Conservation (phyloP, 2,329 filamentous ascomycete species). For the Aspergillus cejpii region DNA sequence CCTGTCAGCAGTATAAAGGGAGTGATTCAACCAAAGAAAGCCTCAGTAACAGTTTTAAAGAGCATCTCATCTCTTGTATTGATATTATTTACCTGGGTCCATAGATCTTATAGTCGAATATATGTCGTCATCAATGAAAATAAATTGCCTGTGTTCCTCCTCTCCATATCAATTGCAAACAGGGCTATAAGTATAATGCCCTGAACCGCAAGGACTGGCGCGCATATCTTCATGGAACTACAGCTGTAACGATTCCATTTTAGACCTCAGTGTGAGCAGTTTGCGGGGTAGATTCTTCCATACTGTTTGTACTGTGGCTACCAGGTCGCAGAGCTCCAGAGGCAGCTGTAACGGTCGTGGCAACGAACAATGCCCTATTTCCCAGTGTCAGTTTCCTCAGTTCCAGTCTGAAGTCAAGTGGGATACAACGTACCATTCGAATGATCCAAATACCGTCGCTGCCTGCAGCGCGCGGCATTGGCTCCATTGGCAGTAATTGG, state of each 20-base stretch:
- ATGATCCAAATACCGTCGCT: slow-evolving; percentile 43
- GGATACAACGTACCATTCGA: slow-evolving; percentile 40
- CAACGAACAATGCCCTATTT: slow-evolving; percentile 40
- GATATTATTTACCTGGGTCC: too few relatives aligned
- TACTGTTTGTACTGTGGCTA: slow-evolving; percentile 17
- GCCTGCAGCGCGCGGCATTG: slow-evolving; percentile 56
- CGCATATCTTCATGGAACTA: neutral
- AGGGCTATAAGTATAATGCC: too few relatives aligned
- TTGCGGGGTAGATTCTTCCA: slow-evolving; percentile 21
- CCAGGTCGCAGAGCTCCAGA: slow-evolving; percentile 43
- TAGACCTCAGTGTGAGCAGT: slow-evolving; percentile 14
- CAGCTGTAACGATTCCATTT: neutral
- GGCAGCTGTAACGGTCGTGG: slow-evolving; percentile 45
- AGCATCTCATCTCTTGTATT: too few relatives aligned
- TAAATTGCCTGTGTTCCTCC: too few relatives aligned
- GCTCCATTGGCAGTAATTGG: slow-evolving; percentile 48
- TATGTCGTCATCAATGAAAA: neutral
- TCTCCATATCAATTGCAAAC: too few relatives aligned
- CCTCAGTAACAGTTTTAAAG: too few relatives aligned
- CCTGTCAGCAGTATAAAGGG: too few relatives aligned
- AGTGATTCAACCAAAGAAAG: too few relatives aligned
- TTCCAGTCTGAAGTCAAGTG: too few relatives aligned
- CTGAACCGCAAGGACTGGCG: neutral
- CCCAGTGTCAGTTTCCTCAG: slow-evolving; percentile 6
- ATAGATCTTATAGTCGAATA: too few relatives aligned